Percentiles rank a stretch among this genome's conserved stretches.
Evolutionary conservation across 495 filamentous ascomycete genomes (phyloP).

Genomic region (Apodospora peruviana): DNA sequence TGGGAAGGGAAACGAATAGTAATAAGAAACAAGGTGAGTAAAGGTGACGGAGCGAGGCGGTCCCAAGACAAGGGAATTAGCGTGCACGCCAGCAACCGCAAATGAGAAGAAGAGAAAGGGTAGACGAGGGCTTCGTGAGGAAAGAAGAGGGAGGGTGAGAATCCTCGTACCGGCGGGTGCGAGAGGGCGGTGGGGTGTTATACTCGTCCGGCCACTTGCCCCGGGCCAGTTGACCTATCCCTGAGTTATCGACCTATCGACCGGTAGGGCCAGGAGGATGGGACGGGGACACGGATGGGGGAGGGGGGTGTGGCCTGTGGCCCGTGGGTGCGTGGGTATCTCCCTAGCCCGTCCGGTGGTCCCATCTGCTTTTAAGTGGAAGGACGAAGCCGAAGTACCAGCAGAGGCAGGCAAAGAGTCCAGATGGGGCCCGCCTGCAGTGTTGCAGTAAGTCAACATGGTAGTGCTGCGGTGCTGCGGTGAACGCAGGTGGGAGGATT

Average conservation of each 20-base stretch:
- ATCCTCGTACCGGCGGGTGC: slow-evolving; percentile 35
- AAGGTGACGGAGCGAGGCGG: slow-evolving; percentile 48
- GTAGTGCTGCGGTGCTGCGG: not conserved
- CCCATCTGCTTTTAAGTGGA: too few relatives aligned
- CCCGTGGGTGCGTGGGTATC: too few relatives aligned
- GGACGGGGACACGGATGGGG: not conserved
- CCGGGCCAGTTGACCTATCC: slow-evolving; percentile 6
- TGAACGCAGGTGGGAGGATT: not conserved
- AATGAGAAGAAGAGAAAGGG: slow-evolving; percentile 46
- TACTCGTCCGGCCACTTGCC: slow-evolving; percentile 25
- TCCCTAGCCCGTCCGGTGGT: too few relatives aligned
- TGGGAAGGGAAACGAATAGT: slow-evolving; percentile 49
- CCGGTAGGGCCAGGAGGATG: not conserved
- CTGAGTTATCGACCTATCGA: not conserved
- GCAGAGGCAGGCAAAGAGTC: too few relatives aligned
- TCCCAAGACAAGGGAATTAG: slow-evolving; percentile 56
- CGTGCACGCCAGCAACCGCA: slow-evolving; percentile 48
- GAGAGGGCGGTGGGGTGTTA: slow-evolving; percentile 32
- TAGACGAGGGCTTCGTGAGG: slow-evolving; percentile 40
- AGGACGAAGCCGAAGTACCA: too few relatives aligned
- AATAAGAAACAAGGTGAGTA: slow-evolving; percentile 44
- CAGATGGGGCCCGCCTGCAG: not conserved
- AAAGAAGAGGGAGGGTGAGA: slow-evolving; percentile 44
- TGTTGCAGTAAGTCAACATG: not conserved
- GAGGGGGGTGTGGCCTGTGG: too few relatives aligned